Base-by-base conservation (phyloP, 2,329 filamentous ascomycete species). In the Lizonia empirigonia region DNA sequence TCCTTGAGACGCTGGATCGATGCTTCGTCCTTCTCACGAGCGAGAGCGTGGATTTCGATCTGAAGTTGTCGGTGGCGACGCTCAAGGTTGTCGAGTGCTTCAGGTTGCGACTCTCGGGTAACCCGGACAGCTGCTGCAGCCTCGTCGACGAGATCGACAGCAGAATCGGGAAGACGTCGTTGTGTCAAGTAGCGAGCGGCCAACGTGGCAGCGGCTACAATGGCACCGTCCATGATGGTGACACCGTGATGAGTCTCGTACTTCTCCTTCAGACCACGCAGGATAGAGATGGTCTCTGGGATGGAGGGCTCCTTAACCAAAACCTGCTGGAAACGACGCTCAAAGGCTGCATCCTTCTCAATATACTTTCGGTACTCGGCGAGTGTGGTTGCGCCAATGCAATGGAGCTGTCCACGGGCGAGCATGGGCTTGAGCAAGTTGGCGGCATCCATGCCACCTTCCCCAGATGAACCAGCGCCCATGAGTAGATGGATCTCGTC, bases 201-300 rank as follows among this genome's bases (percentile, higher is more conserved):
- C 44, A 99, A 84, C 48, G 86, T 95, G n/a, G 94, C 90, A 5
- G 94, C 85, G 40, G 92, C 84, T 13, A 99, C 93, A 56, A 99
- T 89, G 57, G 94, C 94, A 67, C 87, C 91, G 69, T 99, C 94
- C 34, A 93, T 86, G 61, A 99, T 99, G 60, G 87, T 97, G 66
- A 99, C 94, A 81, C 93, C 92, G 74, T 99, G 94, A 75, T 99
- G 94, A 40, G 96, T 90, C 77, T 99, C 94, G 76, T 97, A 99
- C 72, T 91, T 91, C 74, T 97, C 93, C 80, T 97, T 99, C 58
- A 99, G 79, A 70, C 94, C 94, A 81, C 94, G 90, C n/a, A 99
- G 86, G 68, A 99, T 99, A 18, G 94, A 99, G 57, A 99, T 85
- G 12, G 94, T 97, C 77, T 99, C 94, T 1, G 85, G 75, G 39